Percentiles rank a stretch among this genome's conserved stretches.
Conservation (phyloP, 768 basidiomycete genomes). For the Heimioporus sp. region DNA sequence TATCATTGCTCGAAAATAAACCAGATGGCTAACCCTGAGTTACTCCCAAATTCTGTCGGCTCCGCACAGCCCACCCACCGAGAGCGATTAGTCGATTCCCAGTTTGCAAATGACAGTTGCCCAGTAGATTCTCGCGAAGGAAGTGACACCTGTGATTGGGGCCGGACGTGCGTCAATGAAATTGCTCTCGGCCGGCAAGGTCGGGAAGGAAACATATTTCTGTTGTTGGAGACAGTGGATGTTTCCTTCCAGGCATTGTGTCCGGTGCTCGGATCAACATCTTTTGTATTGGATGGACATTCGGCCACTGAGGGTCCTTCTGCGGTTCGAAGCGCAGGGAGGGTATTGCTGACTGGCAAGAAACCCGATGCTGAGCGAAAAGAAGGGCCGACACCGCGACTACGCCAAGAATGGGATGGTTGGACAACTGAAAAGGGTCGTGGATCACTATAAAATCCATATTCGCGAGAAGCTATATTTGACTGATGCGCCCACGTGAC, state of each 20-base stretch:
- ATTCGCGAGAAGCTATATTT: conserved; percentile 13
- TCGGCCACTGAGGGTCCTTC: not conserved
- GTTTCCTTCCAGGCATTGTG: conserved; percentile 15
- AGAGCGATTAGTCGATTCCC: conserved; percentile 23
- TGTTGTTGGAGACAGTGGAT: not conserved
- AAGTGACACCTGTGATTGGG: conserved; percentile 14
- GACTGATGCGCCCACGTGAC: conserved; percentile 82
- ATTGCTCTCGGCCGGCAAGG: conserved; percentile 27
- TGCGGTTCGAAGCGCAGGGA: conserved; percentile 7
- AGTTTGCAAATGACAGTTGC: conserved; percentile 24
- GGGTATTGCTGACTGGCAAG: conserved; percentile 16
- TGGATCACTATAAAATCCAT: conserved; percentile 9
- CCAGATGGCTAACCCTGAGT: conserved; percentile 12
- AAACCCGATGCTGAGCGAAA: conserved; percentile 15
- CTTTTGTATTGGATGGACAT: not conserved
- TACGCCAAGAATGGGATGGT: conserved; percentile 19
- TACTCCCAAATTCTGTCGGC: conserved; percentile 8
- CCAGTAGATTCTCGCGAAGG: conserved; percentile 29
- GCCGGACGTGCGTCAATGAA: conserved; percentile 27
- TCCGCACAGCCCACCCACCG: conserved; percentile 19
- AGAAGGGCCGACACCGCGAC: conserved; percentile 3
- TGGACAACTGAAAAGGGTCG: conserved; percentile 8
- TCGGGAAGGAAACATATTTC: conserved; percentile 5
- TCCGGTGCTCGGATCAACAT: not conserved
- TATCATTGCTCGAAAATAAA: conserved; percentile 1